Conservation (phyloP, 1,284 basidiomycete species). For the Melampsora larici-populina region DNA sequence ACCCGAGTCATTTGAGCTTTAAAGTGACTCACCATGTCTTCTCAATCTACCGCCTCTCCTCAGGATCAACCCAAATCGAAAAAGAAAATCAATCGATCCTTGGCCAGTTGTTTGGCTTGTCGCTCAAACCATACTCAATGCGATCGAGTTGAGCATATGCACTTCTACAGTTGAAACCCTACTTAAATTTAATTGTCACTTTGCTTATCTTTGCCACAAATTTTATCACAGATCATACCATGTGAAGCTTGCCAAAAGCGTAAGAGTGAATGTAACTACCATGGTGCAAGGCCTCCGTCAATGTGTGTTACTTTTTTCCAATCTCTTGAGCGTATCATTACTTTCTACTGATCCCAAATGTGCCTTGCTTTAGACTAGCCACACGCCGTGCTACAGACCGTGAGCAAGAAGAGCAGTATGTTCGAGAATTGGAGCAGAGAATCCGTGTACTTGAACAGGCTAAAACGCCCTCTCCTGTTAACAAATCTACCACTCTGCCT, state of each 20-base stretch:
- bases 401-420: slow-evolving; percentile 29
- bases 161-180: not conserved
- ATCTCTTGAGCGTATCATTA: not conserved
- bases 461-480: not conserved
- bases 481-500: not conserved
- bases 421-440: slow-evolving; percentile 19
- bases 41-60: no score
- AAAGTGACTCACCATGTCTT: no score
- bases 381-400: not conserved
- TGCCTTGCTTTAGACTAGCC: slow-evolving; percentile 1
- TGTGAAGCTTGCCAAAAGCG: slow-evolving; percentile 34
- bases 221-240: slow-evolving; percentile 16
- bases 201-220: not conserved
- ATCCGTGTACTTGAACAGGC: slow-evolving; percentile 19
- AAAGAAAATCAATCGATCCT: slow-evolving; percentile 10
- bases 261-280: slow-evolving; percentile 27
- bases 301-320: slow-evolving; percentile 2
- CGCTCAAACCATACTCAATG: slow-evolving; percentile 31
- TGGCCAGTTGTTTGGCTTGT: slow-evolving; percentile 35
- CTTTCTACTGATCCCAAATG: no score
- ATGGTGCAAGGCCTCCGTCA: slow-evolving; percentile 8
- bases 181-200: not conserved
- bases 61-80: no score
- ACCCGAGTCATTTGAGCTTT: no score
- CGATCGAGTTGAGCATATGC: slow-evolving; percentile 27